Evolutionary conservation across 148 eudicot species (phyloP), one percentile per base, ranked within the genome.

Genomic region (Camellia sinensis): DNA sequence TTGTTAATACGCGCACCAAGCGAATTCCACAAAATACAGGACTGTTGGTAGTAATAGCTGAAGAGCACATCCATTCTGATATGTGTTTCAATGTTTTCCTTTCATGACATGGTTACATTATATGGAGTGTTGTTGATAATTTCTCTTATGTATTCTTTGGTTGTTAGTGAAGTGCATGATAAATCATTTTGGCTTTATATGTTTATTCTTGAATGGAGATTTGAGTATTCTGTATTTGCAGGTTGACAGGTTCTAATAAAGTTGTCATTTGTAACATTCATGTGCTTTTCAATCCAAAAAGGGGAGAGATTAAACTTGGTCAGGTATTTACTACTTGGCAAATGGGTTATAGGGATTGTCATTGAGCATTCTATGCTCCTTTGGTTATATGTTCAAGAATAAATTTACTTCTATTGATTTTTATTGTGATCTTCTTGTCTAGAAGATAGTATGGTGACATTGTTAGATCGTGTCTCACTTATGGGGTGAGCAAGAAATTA

Each of bases 291-390:
- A 95, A 95, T 85, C 97, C 99, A 67, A 92, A 79, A 85, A 90
- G 99, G 84, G 99, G 99, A 88, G 99, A 95, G 85, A 91, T 95
- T 44, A 95, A 95, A 87, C 99, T 95, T 85, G 99, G 93, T 76
- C 99, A 95, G 97, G 99, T 95, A 86, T 76, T 73, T 59, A 70
- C 76, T 45, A 13, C 12, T 57, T 13, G 71, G 70, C 62, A 11
- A 57, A 48, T 78, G 8, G 22, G 22, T 13, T 71, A 10, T 71
- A 7, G 13, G 7, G 10, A 6, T 53, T 53, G 21, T 65, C 11
- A 9, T 61, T 50, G 60, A 41, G n/a, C 61, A 45, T 63, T 11
- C n/a, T 71, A 56, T 17, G 48, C 56, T 73, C 37, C 21, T 19
- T 46, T 19, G 44, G 71, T 52, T 72, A 60, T 5, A 59, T 22